A percentile compares a stretch with the other conserved stretches of the same genome.
Conservation (phyloP, 2,329 filamentous ascomycete species). For the Arthroderma uncinatum region DNA sequence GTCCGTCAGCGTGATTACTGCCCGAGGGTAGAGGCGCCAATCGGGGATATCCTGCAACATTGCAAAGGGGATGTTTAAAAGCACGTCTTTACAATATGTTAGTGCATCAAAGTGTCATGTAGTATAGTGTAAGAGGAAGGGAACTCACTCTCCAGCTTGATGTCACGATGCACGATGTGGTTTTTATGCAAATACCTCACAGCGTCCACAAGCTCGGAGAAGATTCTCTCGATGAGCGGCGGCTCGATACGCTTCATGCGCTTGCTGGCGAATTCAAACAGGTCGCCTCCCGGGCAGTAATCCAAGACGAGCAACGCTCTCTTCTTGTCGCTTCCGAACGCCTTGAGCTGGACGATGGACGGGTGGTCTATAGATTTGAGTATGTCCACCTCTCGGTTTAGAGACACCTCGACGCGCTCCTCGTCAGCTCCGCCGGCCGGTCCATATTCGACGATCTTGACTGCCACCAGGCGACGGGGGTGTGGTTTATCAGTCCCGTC, state of each 20-base stretch:
- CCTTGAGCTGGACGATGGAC: slow-evolving; percentile 80
- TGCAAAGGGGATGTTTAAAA: slow-evolving; percentile 67
- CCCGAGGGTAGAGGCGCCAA: slow-evolving; percentile 66
- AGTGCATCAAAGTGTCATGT: slow-evolving; percentile 16
- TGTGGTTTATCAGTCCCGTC: slow-evolving; percentile 34
- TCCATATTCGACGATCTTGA: slow-evolving; percentile 92
- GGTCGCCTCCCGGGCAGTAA: slow-evolving; percentile 86
- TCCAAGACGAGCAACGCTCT: slow-evolving; percentile 76
- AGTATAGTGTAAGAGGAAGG: background rate
- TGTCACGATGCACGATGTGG: slow-evolving; percentile 88
- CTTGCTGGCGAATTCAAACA: slow-evolving; percentile 80
- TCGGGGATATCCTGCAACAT: slow-evolving; percentile 57
- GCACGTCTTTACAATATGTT: slow-evolving; percentile 53
- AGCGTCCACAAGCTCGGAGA: slow-evolving; percentile 76
- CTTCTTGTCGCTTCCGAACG: slow-evolving; percentile 72
- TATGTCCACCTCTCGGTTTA: slow-evolving; percentile 92
- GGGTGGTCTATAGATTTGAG: slow-evolving; percentile 81
- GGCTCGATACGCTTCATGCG: slow-evolving; percentile 51
- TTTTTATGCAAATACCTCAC: slow-evolving; percentile 74
- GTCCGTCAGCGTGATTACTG: slow-evolving; percentile 81
- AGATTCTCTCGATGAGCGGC: slow-evolving; percentile 59
- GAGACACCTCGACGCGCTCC: slow-evolving; percentile 80
- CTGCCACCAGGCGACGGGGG: slow-evolving; percentile 61
- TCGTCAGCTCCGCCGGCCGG: slow-evolving; percentile 88
- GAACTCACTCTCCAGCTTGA: slow-evolving; percentile 85